Percentiles rank a stretch among this genome's conserved stretches.
Evolutionary conservation across 2,329 filamentous ascomycete genomes (phyloP).

Genomic region (Apiospora aurea): DNA sequence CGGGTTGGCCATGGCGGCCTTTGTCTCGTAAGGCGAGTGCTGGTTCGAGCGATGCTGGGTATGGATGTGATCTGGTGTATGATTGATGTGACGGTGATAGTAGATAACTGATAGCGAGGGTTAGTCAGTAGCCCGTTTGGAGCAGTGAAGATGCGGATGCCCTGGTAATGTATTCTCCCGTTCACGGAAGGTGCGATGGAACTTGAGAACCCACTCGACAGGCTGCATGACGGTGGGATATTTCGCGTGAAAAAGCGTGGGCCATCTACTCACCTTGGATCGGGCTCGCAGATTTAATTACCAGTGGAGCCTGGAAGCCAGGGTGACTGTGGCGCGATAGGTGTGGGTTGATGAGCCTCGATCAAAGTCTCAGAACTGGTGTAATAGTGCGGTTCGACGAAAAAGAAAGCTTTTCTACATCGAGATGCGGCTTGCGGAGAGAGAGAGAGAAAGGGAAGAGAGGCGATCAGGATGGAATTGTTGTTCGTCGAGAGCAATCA

Average conservation of each 20-base stretch:
- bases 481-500: conserved; percentile 10
- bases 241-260: conserved; percentile 27
- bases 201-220: conserved; percentile 24
- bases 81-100: conserved; percentile 15
- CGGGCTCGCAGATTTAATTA: conserved; percentile 39
- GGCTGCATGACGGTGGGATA: conserved; percentile 29
- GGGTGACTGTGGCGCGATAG: conserved; percentile 38
- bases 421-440: conserved; percentile 18
- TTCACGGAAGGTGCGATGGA: conserved; percentile 23
- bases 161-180: conserved; percentile 29
- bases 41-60: conserved; percentile 11
- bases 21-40: conserved; percentile 21
- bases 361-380: conserved; percentile 23
- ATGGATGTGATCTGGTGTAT: conserved; percentile 1
- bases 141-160: conserved; percentile 26
- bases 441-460: not conserved
- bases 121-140: conserved; percentile 23
- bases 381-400: conserved; percentile 21
- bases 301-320: conserved; percentile 43
- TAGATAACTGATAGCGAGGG: conserved; percentile 21
- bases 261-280: conserved; percentile 33
- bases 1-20: conserved; percentile 62
- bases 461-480: not conserved
- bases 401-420: conserved; percentile 21
- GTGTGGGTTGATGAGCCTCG: conserved; percentile 24